Base-by-base conservation (phyloP, 257 asterid genomes). In the Forsythia viridissima region DNA sequence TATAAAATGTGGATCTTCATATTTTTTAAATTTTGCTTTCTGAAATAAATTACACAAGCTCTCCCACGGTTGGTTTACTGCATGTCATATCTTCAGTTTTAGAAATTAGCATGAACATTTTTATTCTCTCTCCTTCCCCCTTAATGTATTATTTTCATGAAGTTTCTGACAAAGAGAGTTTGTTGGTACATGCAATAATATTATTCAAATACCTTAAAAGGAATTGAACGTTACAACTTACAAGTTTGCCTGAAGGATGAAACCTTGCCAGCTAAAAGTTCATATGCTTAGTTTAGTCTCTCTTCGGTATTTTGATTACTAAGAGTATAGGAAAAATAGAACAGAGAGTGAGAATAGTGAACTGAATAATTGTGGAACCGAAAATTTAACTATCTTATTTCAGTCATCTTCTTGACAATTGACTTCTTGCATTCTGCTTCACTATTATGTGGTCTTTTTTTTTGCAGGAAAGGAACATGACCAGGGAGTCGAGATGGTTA, bases 401-500 rank as follows among this genome's bases (percentile, higher is more conserved):
- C 52, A 30, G 57, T 76, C 75, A 30, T 8, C 67, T 74, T 72
- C 69, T 36, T n/a, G 8, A 34, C 38, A 2, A 21, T 67, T 40
- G 34, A 12, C 24, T 44, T 43, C 38, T 76, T 76, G 42, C 52
- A 24, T 57, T 71, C 40, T 77, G 77, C 70, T 73, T 65, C 72
- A 72, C 68, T 67, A 30, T 81, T 57, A 24, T 57, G n/a, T 24
- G 57, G 8, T 63, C 51, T 71, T 87, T 34, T 46, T 68, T n/a
- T 81, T 46, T 30, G 37, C 91, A 96, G 99, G 92, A 69, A 91
- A 90, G 78, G 90, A 79, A 59, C 91, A 77, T n/a, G 98, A 96
- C 90, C 96, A 90, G 59, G 99, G 99, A 68, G 90, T 92, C 80
- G 91, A 82, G 65, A 73, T 96, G 92, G 98, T 96, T 72, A 96